Percentiles rank a stretch among this genome's conserved stretches.
Evolutionary conservation across 2,329 filamentous ascomycete species (phyloP).

Genomic region (Elsinoe perseae): DNA sequence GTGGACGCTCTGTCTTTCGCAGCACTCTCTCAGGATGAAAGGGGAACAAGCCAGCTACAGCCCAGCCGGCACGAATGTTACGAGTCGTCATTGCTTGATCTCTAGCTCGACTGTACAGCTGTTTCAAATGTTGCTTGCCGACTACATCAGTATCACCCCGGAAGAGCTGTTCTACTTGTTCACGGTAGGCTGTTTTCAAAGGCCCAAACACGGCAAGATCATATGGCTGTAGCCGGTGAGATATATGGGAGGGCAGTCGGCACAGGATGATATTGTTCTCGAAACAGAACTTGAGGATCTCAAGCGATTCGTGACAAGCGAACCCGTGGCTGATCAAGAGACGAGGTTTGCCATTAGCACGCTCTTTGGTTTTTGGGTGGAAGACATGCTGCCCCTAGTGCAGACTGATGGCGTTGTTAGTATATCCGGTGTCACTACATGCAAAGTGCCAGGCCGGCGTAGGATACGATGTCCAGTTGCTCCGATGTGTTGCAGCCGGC

Average conservation of each 20-base stretch:
- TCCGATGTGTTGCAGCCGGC: constrained; percentile 25
- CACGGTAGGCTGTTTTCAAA: constrained; percentile 19
- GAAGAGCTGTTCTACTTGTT: constrained; percentile 17
- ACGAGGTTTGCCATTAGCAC: constrained; percentile 18
- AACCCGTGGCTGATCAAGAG: constrained; percentile 33
- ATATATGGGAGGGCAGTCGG: constrained; percentile 26
- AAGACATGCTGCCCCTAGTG: too few species aligned
- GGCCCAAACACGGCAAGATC: constrained; percentile 21
- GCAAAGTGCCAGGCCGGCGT: constrained; percentile 25
- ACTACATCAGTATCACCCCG: constrained; percentile 15
- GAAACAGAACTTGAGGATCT: constrained; percentile 28
- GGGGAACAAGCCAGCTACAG: background rate
- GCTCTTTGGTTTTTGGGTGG: too few species aligned
- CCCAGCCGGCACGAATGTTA: background rate
- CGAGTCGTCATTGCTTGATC: constrained; percentile 11
- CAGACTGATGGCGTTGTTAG: background rate
- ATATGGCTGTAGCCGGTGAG: constrained; percentile 26
- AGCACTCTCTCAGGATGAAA: too few species aligned
- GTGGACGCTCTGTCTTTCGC: too few species aligned
- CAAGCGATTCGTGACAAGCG: constrained; percentile 29
- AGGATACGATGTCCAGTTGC: constrained; percentile 24
- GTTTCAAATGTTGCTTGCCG: constrained; percentile 19
- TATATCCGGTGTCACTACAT: background rate
- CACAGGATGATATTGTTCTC: constrained; percentile 31
- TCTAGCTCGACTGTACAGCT: constrained; percentile 23